Evolutionary conservation across 2,329 filamentous ascomycete species (phyloP).

Genomic region (Aspergillus eucalypticola): DNA sequence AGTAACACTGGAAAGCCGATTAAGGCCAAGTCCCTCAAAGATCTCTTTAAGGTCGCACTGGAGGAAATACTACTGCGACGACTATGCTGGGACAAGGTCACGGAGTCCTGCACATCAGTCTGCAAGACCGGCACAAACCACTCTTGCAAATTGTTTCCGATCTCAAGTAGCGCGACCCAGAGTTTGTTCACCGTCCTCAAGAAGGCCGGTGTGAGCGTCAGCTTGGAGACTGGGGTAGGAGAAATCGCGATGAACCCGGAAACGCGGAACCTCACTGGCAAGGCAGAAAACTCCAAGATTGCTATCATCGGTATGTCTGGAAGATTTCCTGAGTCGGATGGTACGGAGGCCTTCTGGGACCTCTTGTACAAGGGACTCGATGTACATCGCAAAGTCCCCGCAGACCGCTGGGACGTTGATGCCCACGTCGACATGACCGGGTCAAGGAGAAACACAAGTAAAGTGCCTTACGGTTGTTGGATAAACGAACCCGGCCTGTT

Average conservation of each 20-base stretch:
- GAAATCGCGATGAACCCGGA: conserved; percentile 27
- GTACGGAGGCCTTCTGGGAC: conserved; percentile 72
- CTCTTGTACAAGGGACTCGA: conserved; percentile 73
- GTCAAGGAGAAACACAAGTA: conserved; percentile 73
- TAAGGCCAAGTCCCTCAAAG: conserved; percentile 30
- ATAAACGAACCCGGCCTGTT: conserved; percentile 75
- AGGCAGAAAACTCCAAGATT: conserved; percentile 60
- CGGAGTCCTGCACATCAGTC: conserved; percentile 32
- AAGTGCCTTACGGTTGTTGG: conserved; percentile 75
- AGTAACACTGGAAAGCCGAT: conserved; percentile 39
- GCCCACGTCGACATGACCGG: conserved; percentile 71
- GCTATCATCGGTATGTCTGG: conserved; percentile 84
- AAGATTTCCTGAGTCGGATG: conserved; percentile 72
- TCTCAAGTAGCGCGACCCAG: conserved; percentile 36
- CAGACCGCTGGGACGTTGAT: conserved; percentile 72
- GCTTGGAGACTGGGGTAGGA: conserved; percentile 29
- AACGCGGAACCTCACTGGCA: conserved; percentile 29
- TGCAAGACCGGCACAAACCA: conserved; percentile 19
- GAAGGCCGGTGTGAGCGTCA: conserved; percentile 29
- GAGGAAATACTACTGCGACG: conserved; percentile 42
- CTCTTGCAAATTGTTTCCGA: conserved; percentile 30
- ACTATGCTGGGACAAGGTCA: conserved; percentile 45
- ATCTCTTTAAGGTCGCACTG: conserved; percentile 35
- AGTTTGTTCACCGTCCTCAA: conserved; percentile 35
- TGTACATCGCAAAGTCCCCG: conserved; percentile 62